A percentile compares a stretch with the other conserved stretches of the same genome.
phyloP scores from a whole-genome alignment of 768 basidiomycete genomes.

The Rhizopogon salebrosus region DNA sequence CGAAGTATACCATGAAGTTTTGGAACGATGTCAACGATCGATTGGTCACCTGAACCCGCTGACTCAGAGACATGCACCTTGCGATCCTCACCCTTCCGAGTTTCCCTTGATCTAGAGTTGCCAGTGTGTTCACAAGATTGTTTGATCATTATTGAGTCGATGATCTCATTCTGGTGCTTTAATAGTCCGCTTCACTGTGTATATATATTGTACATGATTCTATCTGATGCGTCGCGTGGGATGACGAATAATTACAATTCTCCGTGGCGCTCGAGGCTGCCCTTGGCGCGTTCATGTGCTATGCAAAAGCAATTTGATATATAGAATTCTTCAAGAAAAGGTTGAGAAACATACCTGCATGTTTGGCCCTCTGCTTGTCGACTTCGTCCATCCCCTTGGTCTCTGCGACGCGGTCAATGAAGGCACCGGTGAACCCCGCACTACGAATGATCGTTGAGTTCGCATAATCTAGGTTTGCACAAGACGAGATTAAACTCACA shows the following conservation, averaged over 20 bases:
- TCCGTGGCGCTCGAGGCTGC: slow-evolving; percentile 10
- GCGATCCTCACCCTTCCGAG: too few species aligned
- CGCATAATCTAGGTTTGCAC: neutral
- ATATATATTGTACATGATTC: neutral
- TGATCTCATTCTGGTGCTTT: too few species aligned
- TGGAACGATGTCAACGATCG: too few species aligned
- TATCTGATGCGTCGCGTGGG: too few species aligned
- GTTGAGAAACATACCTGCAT: slow-evolving; percentile 12
- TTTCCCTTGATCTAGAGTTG: too few species aligned
- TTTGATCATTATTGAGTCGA: too few species aligned
- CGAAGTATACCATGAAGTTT: too few species aligned
- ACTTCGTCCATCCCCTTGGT: slow-evolving; percentile 18
- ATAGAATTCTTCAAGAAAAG: too few species aligned
- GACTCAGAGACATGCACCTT: too few species aligned
- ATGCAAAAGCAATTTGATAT: neutral
- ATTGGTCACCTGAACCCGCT: too few species aligned
- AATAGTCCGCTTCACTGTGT: neutral
- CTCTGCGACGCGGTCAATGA: slow-evolving; percentile 19
- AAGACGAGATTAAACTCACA: slow-evolving; percentile 19
- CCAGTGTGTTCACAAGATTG: too few species aligned
- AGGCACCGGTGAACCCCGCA: slow-evolving; percentile 21
- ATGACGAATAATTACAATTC: slow-evolving; percentile 9
- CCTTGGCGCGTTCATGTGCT: slow-evolving; percentile 12
- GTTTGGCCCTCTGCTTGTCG: slow-evolving; percentile 17
- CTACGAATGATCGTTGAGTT: slow-evolving; percentile 3